phyloP scores from a whole-genome alignment of 306 rosid genomes.

The Glycine soja region DNA sequence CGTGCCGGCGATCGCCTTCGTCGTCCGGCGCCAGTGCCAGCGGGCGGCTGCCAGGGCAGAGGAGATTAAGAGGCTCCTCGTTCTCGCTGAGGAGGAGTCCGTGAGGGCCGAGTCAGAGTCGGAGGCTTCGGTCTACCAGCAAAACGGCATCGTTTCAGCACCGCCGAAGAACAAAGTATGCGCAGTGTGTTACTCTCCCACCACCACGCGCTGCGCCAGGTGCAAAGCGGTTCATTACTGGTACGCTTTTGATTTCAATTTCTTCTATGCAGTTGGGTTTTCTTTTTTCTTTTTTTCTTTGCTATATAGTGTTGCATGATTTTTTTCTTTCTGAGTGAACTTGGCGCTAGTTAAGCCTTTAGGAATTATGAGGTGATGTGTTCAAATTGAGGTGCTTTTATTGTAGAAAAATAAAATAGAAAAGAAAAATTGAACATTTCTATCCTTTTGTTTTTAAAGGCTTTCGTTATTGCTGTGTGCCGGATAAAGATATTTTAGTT shows the following conservation, averaged over 20 bases:
- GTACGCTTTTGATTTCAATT: slow-evolving; percentile 46
- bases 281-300: neutral
- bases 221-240: slow-evolving; percentile 89
- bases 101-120: slow-evolving; percentile 77
- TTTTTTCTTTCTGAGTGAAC: neutral
- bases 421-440: neutral
- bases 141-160: slow-evolving; percentile 33
- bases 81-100: slow-evolving; percentile 76
- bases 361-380: neutral
- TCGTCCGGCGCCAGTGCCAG: slow-evolving; percentile 59
- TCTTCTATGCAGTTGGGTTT: neutral
- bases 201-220: slow-evolving; percentile 73
- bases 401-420: neutral
- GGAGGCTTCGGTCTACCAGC: slow-evolving; percentile 55
- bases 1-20: slow-evolving; percentile 58
- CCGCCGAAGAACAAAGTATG: slow-evolving; percentile 53
- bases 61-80: slow-evolving; percentile 74
- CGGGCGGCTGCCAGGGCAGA: slow-evolving; percentile 66
- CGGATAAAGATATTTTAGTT: neutral
- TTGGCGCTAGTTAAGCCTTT: neutral
- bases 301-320: neutral
- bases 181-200: slow-evolving; percentile 75
- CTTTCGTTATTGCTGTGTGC: neutral
- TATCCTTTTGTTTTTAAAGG: neutral
- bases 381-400: neutral